Percentiles rank a stretch among this genome's conserved stretches.
Conservation (phyloP, 305 asterid genomes). For the Rubia balearica region DNA sequence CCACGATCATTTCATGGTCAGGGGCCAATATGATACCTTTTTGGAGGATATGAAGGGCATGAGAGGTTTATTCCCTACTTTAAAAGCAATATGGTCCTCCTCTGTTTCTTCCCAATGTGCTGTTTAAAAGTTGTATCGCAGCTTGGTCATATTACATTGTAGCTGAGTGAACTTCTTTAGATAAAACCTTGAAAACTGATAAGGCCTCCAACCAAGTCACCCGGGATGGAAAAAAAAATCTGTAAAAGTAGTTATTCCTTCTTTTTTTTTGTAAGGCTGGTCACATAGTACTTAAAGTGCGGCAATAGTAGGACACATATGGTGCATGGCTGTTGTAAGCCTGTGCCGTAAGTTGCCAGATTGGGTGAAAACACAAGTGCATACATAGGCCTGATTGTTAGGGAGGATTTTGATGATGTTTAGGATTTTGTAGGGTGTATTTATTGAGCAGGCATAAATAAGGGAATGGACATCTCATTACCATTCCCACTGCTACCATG, state of each 20-base stretch:
- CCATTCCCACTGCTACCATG: not conserved
- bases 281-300: not conserved
- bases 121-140: too few species aligned
- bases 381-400: not conserved
- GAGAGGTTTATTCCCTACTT: not conserved
- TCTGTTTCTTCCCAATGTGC: not conserved
- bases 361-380: not conserved
- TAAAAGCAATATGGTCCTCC: not conserved
- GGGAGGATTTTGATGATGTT: not conserved
- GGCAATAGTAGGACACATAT: not conserved
- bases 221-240: too few species aligned
- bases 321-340: not conserved
- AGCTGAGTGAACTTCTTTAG: not conserved
- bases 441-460: not conserved
- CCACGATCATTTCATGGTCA: too few species aligned
- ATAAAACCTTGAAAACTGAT: too few species aligned
- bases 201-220: not conserved
- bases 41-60: not conserved
- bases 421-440: not conserved
- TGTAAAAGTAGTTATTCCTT: not conserved
- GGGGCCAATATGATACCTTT: not conserved
- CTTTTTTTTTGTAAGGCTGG: not conserved
- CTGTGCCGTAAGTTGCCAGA: not conserved
- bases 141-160: not conserved
- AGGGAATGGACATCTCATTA: too few species aligned